phyloP scores from a whole-genome alignment of 2,329 filamentous ascomycete genomes.

The Dactylellina leptospora region DNA sequence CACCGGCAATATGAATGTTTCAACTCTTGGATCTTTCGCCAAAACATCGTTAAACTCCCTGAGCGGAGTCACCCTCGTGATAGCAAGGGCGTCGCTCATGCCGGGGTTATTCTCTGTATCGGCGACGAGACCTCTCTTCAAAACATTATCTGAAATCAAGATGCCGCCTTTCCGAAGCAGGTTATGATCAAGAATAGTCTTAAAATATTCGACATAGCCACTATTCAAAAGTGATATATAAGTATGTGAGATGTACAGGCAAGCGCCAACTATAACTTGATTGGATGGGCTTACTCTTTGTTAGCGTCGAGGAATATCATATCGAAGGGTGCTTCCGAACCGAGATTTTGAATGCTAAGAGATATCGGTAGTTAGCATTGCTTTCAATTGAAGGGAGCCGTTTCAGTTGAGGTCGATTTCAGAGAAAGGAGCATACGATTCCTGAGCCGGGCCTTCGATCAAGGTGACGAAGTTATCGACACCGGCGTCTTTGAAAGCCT shows the following conservation, averaged over 20 bases:
- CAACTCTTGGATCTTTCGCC: slow-evolving; percentile 58
- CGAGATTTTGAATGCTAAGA: slow-evolving; percentile 19
- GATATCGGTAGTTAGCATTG: not conserved
- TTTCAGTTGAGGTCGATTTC: no score
- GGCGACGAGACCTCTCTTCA: slow-evolving; percentile 65
- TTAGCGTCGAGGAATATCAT: slow-evolving; percentile 59
- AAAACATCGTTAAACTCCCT: slow-evolving; percentile 60
- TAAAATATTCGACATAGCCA: slow-evolving; percentile 54
- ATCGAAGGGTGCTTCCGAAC: slow-evolving; percentile 56
- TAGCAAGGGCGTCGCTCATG: slow-evolving; percentile 10
- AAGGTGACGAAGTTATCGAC: slow-evolving; percentile 42
- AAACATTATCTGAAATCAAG: slow-evolving; percentile 67
- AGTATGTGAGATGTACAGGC: slow-evolving; percentile 53
- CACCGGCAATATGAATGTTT: slow-evolving; percentile 60
- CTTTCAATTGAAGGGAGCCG: no score
- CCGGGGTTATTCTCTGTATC: slow-evolving; percentile 59
- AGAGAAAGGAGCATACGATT: slow-evolving; percentile 45
- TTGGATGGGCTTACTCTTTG: slow-evolving; percentile 57
- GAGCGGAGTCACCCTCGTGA: slow-evolving; percentile 55
- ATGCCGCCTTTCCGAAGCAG: slow-evolving; percentile 65
- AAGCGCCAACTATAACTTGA: slow-evolving; percentile 13
- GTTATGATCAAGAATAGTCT: slow-evolving; percentile 50
- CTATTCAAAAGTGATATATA: not conserved
- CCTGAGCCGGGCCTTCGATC: slow-evolving; percentile 43
- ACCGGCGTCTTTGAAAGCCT: slow-evolving; percentile 50